Evolutionary conservation across 2,329 filamentous ascomycete species (phyloP).

Genomic region (Fusarium aywerte): DNA sequence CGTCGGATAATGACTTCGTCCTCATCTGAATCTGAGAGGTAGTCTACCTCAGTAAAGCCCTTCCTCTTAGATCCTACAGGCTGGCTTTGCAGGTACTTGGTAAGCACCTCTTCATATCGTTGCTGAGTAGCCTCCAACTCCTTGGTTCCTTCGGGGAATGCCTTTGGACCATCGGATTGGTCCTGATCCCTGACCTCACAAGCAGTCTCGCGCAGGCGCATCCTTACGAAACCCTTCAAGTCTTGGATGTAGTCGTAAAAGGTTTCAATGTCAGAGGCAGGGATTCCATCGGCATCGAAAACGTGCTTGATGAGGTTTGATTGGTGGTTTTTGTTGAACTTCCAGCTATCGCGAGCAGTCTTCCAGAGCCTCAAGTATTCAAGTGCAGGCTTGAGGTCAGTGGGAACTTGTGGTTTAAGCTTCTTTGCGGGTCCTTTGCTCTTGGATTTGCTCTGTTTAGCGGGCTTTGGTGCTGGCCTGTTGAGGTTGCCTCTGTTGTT

Average conservation of each 20-base stretch:
- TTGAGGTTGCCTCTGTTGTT: conserved; percentile 29
- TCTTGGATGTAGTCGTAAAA: conserved; percentile 83
- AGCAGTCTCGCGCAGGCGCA: conserved; percentile 74
- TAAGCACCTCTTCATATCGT: conserved; percentile 66
- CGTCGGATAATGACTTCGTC: conserved; percentile 63
- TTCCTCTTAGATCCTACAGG: conserved; percentile 58
- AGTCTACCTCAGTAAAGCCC: conserved; percentile 64
- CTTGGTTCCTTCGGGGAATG: conserved; percentile 62
- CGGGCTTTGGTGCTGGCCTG: conserved; percentile 51
- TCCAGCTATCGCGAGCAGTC: conserved; percentile 78
- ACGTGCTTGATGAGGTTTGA: conserved; percentile 85
- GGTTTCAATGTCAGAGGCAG: conserved; percentile 72
- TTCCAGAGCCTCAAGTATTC: conserved; percentile 83
- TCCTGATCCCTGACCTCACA: conserved; percentile 69
- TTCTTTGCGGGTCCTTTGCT: conserved; percentile 55
- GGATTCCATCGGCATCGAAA: conserved; percentile 77
- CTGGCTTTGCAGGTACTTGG: conserved; percentile 56
- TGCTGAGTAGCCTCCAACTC: conserved; percentile 62
- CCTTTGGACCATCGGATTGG: conserved; percentile 60
- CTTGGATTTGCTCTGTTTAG: conserved; percentile 47
- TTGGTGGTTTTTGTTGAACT: conserved; percentile 96
- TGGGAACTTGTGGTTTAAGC: conserved; percentile 51
- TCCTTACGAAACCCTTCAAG: conserved; percentile 78
- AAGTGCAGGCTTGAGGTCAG: conserved; percentile 71
- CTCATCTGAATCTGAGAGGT: conserved; percentile 61